Evolutionary conservation across 371 early-diverging fungal species (phyloP).

Genomic region (Basidiobolus meristosporus): DNA sequence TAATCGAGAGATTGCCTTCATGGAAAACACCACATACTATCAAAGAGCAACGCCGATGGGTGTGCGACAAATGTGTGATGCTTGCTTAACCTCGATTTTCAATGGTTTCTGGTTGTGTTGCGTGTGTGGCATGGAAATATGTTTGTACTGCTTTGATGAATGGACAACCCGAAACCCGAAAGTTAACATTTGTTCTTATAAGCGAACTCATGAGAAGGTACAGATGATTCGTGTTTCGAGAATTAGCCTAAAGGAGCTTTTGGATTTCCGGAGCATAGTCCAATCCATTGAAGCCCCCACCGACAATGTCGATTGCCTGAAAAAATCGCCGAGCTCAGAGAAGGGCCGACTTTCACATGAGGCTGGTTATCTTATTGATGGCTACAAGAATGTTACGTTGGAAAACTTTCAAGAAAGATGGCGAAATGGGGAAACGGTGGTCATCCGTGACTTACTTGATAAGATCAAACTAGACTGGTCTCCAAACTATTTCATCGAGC

Average conservation of each 20-base stretch:
- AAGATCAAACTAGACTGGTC: constrained; percentile 12
- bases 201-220: constrained; percentile 6
- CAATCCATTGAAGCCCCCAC: neutral
- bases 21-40: neutral
- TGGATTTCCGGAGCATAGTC: constrained; percentile 1
- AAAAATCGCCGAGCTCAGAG: neutral
- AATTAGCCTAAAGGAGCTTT: constrained; percentile 4
- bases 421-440: constrained; percentile 15
- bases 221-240: constrained; percentile 17
- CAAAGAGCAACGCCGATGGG: neutral
- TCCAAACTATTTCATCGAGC: constrained; percentile 12
- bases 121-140: constrained; percentile 28
- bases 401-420: constrained; percentile 15
- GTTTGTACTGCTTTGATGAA: constrained; percentile 22
- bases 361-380: neutral
- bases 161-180: neutral
- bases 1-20: constrained; percentile 1
- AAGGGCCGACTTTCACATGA: neutral
- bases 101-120: constrained; percentile 25
- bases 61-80: constrained; percentile 22
- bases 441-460: constrained; percentile 9
- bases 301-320: neutral
- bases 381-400: constrained; percentile 3
- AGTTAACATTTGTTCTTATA: constrained; percentile 4
- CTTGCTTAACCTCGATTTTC: constrained; percentile 19